Evolutionary conservation across 208 protist species (phyloP), one percentile per base, ranked within the genome.

Genomic region (Crithidia bombi): DNA sequence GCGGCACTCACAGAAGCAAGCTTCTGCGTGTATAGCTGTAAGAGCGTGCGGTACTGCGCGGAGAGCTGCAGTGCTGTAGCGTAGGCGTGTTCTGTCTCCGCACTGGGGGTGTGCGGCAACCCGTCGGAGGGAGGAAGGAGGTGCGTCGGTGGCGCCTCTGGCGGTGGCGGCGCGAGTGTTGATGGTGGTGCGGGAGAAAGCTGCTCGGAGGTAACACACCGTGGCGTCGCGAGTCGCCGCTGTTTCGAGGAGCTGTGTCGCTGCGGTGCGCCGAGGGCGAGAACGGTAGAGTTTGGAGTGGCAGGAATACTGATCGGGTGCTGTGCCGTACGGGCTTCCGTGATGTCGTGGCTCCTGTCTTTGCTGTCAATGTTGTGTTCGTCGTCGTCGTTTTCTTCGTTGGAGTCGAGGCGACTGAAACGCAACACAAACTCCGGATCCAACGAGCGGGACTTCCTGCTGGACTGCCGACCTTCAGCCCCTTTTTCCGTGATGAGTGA

Each of bases 41-140:
- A 36, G n/a, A 65, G 47, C n/a, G 55, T 57, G 44, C 43, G 67
- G 38, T 57, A 73, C 47, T 58, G 56, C 21, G 55, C 23, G 32
- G 35, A 35, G 25, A 58, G 23, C 21, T 12, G 44, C 17, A 50
- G 23, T 14, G 43, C 0, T 12, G 5, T 43, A 0, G 32, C 41
- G n/a, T 38, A 36, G 28, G 11, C 1, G 17, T 2, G 52, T 43
- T 62, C 41, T 3, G 65, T 26, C 26, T 47, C 51, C 10, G 6
- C 25, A 3, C 0, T 14, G 5, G 52, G 28, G 4, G 11, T 28
- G 2, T 10, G 4, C 3, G 46, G n/a, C 21, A 3, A 4, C n/a
- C 32, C 11, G n/a, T n/a, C 32, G 5, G 28, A 19, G 5, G 21
- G 2, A 11, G 55, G 55, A 5, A 62, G 55, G 23, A 14, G 55